phyloP scores from a whole-genome alignment of 768 basidiomycete genomes.

The Tylopilus plumbeoviolaceoides region DNA sequence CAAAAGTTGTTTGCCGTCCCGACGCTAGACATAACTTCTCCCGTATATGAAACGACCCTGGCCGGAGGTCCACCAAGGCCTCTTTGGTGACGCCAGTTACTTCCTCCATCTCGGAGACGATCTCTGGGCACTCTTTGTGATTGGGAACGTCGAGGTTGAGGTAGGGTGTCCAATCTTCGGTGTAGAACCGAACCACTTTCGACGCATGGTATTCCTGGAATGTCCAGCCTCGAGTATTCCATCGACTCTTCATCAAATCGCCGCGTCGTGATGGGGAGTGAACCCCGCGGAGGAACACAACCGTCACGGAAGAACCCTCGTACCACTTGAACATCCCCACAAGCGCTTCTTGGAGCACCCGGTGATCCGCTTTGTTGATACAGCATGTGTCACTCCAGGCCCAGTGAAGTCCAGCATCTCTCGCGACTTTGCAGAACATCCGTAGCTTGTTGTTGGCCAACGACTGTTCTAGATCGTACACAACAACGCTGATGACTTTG shows the following conservation, averaged over 20 bases:
- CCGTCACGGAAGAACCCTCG: not conserved
- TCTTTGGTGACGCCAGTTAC: not conserved
- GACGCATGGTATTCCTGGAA: not conserved
- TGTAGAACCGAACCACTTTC: not conserved
- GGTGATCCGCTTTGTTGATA: not conserved
- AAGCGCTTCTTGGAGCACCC: not conserved
- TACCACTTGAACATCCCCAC: not conserved
- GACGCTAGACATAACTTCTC: not conserved
- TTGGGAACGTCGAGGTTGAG: not conserved
- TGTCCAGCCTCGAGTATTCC: not conserved
- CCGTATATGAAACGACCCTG: not conserved
- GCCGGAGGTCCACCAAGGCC: not conserved
- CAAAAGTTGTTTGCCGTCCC: not conserved
- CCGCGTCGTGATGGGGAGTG: not conserved
- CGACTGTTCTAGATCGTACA: not conserved
- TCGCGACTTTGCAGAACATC: not conserved
- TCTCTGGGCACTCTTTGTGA: not conserved
- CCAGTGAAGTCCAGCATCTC: not conserved
- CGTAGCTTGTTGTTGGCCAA: not conserved
- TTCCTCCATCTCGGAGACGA: not conserved
- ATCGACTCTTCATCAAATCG: not conserved
- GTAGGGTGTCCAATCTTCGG: not conserved
- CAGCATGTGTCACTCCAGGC: not conserved
- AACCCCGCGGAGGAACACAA: not conserved
- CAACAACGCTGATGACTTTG: not conserved